These are phyloP conservation scores for Sphenostylis stenocarpa DNA, from an alignment of 306 rosid species.

Conservation along the genomic window DNA sequence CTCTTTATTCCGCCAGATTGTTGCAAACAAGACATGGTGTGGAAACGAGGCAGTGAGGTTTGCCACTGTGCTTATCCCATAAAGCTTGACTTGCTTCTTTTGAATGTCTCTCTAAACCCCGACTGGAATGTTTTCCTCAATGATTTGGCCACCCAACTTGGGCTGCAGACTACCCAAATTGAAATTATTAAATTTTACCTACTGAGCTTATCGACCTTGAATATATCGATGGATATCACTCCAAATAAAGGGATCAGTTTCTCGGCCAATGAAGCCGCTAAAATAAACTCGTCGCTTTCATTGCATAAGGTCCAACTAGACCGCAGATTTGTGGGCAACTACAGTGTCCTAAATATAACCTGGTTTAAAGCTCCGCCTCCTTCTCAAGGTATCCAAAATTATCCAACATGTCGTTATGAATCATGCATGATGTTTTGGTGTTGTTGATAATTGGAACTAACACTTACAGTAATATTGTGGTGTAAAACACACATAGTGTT, in stretches of 20 bases:
- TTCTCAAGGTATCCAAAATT: conserved; percentile 60
- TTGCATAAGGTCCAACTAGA: conserved; percentile 69
- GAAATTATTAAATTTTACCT: conserved; percentile 80
- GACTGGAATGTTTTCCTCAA: conserved; percentile 64
- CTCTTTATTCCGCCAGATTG: conserved; percentile 61
- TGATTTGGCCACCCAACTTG: conserved; percentile 69
- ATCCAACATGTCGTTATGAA: neutral
- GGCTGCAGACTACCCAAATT: conserved; percentile 62
- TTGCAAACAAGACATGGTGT: conserved; percentile 75
- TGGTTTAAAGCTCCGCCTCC: conserved; percentile 83
- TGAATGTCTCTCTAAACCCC: conserved; percentile 77
- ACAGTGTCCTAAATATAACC: conserved; percentile 75
- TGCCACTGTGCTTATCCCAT: conserved; percentile 93
- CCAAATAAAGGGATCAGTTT: conserved; percentile 74
- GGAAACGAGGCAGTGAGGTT: conserved; percentile 59
- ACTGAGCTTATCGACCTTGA: conserved; percentile 55
- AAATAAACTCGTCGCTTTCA: conserved; percentile 70
- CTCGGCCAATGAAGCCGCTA: conserved; percentile 61
- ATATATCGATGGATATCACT: conserved; percentile 91
- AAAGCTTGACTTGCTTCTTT: conserved; percentile 86
- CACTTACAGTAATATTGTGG: neutral
- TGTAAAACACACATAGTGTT: neutral
- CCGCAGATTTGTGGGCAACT: conserved; percentile 73
- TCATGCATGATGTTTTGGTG: conserved; percentile 12
- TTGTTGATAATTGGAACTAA: neutral